Base-by-base conservation (phyloP, 2,329 filamentous ascomycete genomes). In the Triangularia setosa region DNA sequence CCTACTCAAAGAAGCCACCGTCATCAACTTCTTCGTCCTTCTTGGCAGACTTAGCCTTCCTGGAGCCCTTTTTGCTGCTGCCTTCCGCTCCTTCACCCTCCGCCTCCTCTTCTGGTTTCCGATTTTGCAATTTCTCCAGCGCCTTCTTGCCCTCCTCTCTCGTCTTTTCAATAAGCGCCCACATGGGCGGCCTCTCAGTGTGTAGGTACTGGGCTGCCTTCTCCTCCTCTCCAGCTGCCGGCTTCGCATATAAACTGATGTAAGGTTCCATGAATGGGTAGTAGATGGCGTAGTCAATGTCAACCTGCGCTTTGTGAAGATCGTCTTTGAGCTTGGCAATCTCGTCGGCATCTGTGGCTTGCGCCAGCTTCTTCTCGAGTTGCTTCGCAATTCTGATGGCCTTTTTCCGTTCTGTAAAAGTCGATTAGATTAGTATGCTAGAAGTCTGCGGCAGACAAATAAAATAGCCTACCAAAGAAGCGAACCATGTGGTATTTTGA, bases 401-500 rank as follows among this genome's bases (percentile, higher is more conserved):
- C 76, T 92, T 93, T 76, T 91, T 88, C 57, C 89, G 84, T 70
- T 92, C 89, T 90, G 67, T 16, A 58, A 61, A 14, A 23, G 2
- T 9, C 27, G 27, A 18, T 60, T 5, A 30, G 27, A 18, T 60
- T 5, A 30, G 40, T 11, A 21, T 21, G 24, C 11, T 35, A 56
- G 14, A 33, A 18, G 25, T 52, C 62, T 44, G 4, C 52, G 67
- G 57, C 21, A 30, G 16, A 16, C 11, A 55, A 14, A 24, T 4
- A 40, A 11, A 21, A 24, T 11, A 4, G 71, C 83, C 60, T 80
- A 90, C 91, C 91, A 76, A 94, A 94, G 74, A 95, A 95, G 27
- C 91, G 82, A 59, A 94, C 86, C 85, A 92, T 93, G 75, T 94
- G 91, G 71, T 93, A 95, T 75, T 88, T 90, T 59, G 81, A 81